Percentiles rank a stretch among this genome's conserved stretches.
Evolutionary conservation across 1,139 yeast species (phyloP).

Genomic region (Kluyveromyces marxianus): DNA sequence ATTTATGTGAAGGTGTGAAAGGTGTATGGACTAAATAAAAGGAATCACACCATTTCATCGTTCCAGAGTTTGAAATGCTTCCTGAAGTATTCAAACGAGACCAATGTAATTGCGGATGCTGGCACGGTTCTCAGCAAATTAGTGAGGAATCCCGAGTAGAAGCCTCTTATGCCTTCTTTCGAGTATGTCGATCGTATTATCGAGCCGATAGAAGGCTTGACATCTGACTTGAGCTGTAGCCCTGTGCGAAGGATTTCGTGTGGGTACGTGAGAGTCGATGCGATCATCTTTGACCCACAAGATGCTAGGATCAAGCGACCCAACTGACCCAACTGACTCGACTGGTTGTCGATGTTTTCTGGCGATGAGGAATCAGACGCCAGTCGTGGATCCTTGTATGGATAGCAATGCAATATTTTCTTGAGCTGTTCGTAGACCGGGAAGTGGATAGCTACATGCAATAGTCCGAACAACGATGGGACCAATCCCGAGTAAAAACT

Average conservation of each 20-base stretch:
- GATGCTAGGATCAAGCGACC: constrained; percentile 62
- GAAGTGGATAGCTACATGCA: constrained; percentile 95
- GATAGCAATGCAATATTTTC: constrained; percentile 34
- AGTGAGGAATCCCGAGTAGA: constrained; percentile 83
- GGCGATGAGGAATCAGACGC: background rate
- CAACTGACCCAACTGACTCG: constrained; percentile 22
- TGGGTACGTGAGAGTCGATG: constrained; percentile 86
- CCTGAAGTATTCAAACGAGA: constrained; percentile 85
- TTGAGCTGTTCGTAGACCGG: constrained; percentile 90
- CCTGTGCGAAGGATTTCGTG: constrained; percentile 93
- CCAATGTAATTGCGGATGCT: constrained; percentile 87
- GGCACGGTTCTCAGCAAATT: constrained; percentile 90
- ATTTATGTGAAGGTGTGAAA: no score
- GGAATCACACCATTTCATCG: constrained; percentile 4
- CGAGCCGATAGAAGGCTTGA: constrained; percentile 33
- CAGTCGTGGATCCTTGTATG: background rate
- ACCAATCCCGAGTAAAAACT: constrained; percentile 89
- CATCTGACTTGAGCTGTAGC: constrained; percentile 50
- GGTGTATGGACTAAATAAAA: no score
- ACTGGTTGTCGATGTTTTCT: constrained; percentile 16
- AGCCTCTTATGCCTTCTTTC: constrained; percentile 74
- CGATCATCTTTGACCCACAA: constrained; percentile 77
- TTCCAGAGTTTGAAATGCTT: constrained; percentile 37
- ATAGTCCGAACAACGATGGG: constrained; percentile 82
- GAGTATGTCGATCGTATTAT: constrained; percentile 48